Evolutionary conservation across 2,329 filamentous ascomycete species (phyloP), one percentile per base, ranked within the genome.

Genomic region (Aspergillus uvarum): DNA sequence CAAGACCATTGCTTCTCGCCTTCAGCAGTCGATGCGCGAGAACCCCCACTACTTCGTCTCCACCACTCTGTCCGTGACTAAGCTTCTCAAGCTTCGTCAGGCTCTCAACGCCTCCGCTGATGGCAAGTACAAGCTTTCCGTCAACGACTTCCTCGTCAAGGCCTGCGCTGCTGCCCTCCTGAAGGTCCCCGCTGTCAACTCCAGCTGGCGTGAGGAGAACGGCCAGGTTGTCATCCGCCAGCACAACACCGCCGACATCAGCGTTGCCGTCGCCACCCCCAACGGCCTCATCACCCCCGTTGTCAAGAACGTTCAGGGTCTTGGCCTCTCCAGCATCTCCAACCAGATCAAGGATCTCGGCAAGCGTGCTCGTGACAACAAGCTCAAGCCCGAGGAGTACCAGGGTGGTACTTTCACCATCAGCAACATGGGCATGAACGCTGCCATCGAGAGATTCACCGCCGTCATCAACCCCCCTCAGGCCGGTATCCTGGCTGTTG

Each of bases 381-480:
- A 98, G 88, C 90, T 99, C 72, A 98, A 98, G 89, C 95, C 95
- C 51, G 94, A 99, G 79, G 93, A 99, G 82, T 99, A 96, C 87
- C 94, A 97, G 85, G 95, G 95, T 59, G 95, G 95, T 77, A 96
- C 92, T 77, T 96, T 99, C 82, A 97, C 94, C 79, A 98, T 99
- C 81, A 96, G 91, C 82, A 99, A 99, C 87, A 96, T 99, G 95
- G 95, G 95, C 80, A 99, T 99, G 95, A 99, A 99, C 86, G 75
- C 88, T 51, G 94, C 95, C 54, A 89, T 99, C 65, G 93, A 98
- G 81, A 87, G 93, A 77, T 99, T 99, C 82, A 98, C 95, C 55
- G 95, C 95, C 68, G 90, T 99, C 74, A 96, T 99, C 85, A 99
- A 99, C 87, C 95, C 96, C 67, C 95, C 95, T 56, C 96, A 99